Conservation (phyloP, 768 basidiomycete species). For the Leccinum uliginosum region DNA sequence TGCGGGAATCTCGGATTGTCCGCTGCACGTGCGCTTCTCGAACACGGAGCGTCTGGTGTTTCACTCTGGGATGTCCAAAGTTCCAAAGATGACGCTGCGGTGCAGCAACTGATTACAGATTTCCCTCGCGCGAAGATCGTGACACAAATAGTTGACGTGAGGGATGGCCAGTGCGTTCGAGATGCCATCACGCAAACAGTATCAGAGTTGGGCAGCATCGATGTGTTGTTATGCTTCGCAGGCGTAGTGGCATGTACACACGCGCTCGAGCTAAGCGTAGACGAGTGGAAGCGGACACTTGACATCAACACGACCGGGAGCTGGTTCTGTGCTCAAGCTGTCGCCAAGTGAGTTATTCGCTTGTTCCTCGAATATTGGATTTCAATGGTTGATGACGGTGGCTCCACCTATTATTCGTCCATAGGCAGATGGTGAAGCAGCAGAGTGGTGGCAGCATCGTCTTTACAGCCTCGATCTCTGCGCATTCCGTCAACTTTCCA, state of each 20-base stretch:
- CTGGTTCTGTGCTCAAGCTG: slow-evolving; percentile 42
- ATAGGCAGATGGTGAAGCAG: slow-evolving; percentile 40
- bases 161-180: slow-evolving; percentile 19
- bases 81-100: not conserved
- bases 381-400: not conserved
- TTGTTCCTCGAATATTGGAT: not conserved
- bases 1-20: slow-evolving; percentile 37
- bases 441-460: slow-evolving; percentile 39
- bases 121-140: slow-evolving; percentile 32
- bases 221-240: slow-evolving; percentile 41
- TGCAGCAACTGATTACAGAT: slow-evolving; percentile 21
- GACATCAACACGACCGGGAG: slow-evolving; percentile 44
- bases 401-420: not conserved
- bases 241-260: slow-evolving; percentile 36
- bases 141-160: slow-evolving; percentile 34
- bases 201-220: slow-evolving; percentile 30
- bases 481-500: slow-evolving; percentile 38
- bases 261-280: slow-evolving; percentile 28
- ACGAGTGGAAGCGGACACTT: slow-evolving; percentile 36
- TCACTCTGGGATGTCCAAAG: slow-evolving; percentile 27
- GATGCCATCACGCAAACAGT: slow-evolving; percentile 25
- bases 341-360: slow-evolving; percentile 26
- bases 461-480: slow-evolving; percentile 42
- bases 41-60: slow-evolving; percentile 36
- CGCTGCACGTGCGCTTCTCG: slow-evolving; percentile 38